Percentiles rank a stretch among this genome's conserved stretches.
Conservation (phyloP, 1,284 basidiomycete species). For the Golubevia sp. region DNA sequence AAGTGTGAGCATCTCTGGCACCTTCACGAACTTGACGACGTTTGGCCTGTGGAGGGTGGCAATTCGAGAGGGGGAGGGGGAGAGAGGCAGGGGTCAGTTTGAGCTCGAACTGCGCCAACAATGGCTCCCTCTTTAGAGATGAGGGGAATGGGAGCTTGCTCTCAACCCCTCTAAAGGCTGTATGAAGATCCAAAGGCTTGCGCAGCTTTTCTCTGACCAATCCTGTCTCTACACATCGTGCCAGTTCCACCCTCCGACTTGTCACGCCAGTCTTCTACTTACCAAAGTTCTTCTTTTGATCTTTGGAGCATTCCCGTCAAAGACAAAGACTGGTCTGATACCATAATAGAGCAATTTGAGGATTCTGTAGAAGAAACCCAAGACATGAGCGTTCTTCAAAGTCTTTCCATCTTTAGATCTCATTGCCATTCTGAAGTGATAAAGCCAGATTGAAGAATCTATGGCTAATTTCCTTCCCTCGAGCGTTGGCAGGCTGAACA, state of each 20-base stretch:
- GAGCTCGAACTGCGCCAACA: too few species aligned
- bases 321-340: conserved; percentile 80
- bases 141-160: too few species aligned
- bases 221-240: too few species aligned
- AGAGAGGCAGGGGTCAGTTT: not conserved
- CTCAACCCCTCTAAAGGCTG: too few species aligned
- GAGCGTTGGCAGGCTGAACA: conserved; percentile 45
- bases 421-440: conserved; percentile 82
- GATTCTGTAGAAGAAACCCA: conserved; percentile 82
- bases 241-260: too few species aligned
- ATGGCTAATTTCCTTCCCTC: conserved; percentile 66
- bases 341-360: conserved; percentile 93
- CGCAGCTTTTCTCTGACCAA: too few species aligned
- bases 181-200: too few species aligned
- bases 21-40: not conserved
- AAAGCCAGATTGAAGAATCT: conserved; percentile 99
- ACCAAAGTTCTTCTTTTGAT: conserved; percentile 87
- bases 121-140: too few species aligned
- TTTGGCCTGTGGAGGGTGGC: not conserved
- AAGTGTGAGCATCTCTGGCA: not conserved
- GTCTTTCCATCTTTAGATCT: conserved; percentile 91
- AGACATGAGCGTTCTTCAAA: conserved; percentile 88
- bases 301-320: conserved; percentile 88
- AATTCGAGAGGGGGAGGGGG: not conserved
- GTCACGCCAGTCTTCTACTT: conserved; percentile 63